These are phyloP conservation scores for Exophiala aquamarina DNA, from an alignment of 2,329 filamentous ascomycete species.

Conservation along the genomic window DNA sequence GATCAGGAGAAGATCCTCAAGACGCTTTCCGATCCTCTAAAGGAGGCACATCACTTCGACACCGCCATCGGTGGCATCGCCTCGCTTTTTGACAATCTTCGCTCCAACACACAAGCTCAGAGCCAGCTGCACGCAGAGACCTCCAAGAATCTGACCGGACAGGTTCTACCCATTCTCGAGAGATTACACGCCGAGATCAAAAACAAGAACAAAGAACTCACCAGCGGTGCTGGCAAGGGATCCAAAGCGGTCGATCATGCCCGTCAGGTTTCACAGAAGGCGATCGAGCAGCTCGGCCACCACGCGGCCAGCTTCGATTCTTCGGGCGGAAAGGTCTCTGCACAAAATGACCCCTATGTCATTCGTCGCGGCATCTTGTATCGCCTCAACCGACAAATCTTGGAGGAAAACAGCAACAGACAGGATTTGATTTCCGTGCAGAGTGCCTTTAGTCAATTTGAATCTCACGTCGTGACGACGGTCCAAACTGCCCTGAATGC, in stretches of 20 bases:
- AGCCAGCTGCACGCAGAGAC: constrained; percentile 88
- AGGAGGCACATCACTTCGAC: constrained; percentile 90
- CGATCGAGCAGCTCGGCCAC: constrained; percentile 90
- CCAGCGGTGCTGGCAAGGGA: constrained; percentile 75
- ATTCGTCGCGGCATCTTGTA: constrained; percentile 77
- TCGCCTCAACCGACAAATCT: constrained; percentile 83
- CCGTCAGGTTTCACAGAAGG: constrained; percentile 82
- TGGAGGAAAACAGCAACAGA: constrained; percentile 92
- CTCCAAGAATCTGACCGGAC: constrained; percentile 83
- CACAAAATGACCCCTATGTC: constrained; percentile 83
- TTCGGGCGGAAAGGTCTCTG: constrained; percentile 67
- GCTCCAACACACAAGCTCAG: constrained; percentile 83
- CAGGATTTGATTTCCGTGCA: constrained; percentile 89
- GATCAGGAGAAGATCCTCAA: constrained; percentile 95
- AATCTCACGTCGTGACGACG: constrained; percentile 78
- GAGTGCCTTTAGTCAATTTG: constrained; percentile 82
- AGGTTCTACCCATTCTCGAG: constrained; percentile 83
- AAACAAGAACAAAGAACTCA: constrained; percentile 88
- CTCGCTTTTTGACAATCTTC: constrained; percentile 90
- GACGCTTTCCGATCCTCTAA: constrained; percentile 81
- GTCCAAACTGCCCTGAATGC: constrained; percentile 79
- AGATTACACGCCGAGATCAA: constrained; percentile 95
- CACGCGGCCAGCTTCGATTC: constrained; percentile 80
- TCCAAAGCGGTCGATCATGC: constrained; percentile 92
- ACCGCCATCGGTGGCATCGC: constrained; percentile 83